Base-by-base conservation (phyloP, 73 alveolate species). In the Paramecium tetraurelia region DNA sequence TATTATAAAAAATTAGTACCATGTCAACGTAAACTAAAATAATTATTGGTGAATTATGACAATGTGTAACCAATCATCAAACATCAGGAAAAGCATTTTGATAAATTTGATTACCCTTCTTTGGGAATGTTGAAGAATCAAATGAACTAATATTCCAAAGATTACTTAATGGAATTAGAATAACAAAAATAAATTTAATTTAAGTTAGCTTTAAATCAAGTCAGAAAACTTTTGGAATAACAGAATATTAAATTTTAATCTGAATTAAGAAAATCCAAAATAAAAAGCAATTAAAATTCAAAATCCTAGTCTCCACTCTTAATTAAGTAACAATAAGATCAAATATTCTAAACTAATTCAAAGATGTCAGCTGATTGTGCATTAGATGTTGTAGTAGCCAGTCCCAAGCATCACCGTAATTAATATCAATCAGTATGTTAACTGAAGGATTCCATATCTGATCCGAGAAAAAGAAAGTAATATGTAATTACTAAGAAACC, bases 311-410 rank as follows among this genome's bases (percentile, higher is more conserved):
- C 77, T 5, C 77, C 77, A 0, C 77, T 48, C 21, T 48, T 59
- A 59, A 21, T 59, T 3, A 59, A 21, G 20, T 70, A 70, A 24
- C 20, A 24, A 70, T 29, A 31, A 24, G 85, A 70, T 31, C 31
- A 48, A 3, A 3, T 48, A 48, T 48, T 48, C 7, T 48, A 48
- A 48, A 48, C 9, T 48, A 48, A 48, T 14, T 12, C 21, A 14
- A 48, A 48, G 16, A 14, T 48, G 21, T 48, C 77, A 0, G 38
- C 33, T 24, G 77, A 59, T 59, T 59, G 77, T 21, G 77, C 77
- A 59, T 31, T 70, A 70, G 85, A 70, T 70, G 85, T 70, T 70
- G n/a, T 70, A 3, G 85, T 70, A 70, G 85, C 85, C 7, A 70
- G 58, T 33, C 85, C 85, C 1, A 70, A 70, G 14, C 31, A 33